Base-by-base conservation (phyloP, 1,139 yeast genomes). In the Magnusiomyces magnusii region DNA sequence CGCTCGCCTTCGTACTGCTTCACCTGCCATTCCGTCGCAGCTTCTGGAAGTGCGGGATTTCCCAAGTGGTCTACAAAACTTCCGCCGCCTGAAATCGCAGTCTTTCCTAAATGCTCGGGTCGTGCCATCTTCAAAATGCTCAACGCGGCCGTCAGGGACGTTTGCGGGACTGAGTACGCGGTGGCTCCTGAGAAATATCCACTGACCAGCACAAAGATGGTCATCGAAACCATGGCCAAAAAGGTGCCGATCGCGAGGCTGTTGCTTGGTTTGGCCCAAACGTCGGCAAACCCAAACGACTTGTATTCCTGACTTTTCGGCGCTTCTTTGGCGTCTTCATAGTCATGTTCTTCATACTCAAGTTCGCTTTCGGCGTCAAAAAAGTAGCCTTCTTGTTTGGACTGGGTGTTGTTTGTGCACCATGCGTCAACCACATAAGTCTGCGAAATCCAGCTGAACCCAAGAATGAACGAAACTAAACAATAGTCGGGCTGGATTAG, bases 1-100 rank as follows among this genome's bases (percentile, higher is more conserved):
- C 62, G 82, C 36, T 31, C 36, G 13, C 36, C 36, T 7, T 31
- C 10, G 36, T 7, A 7, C 36, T 31, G 36, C 36, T 7, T 13
- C 7, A 31, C 13, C 36, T 31, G 10, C 36, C 36, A 31, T 7
- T 31, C 13, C 36, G 36, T 31, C 36, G 36, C 36, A 13, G 7
- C 13, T 7, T 31, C 13, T 13, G 7, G 36, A 7, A 31, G 13
- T 13, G 13, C 36, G 36, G 13, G 13, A 31, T 31, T 41, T 3
- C 44, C 44, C 5, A 7, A 19, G 21, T 41, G 19, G 21, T 41
- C 44, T 9, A 41, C 17, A 17, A 41, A 41, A 41, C 44, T 41
- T 7, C 44, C 44, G n/a, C 44, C 44, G 21, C 19, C 44, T 5
- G 17, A 5, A 9, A 3, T 41, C 7, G 21, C 21, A 9, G 44